Conservation (phyloP, 306 rosid genomes). For the Glycyrrhiza uralensis region DNA sequence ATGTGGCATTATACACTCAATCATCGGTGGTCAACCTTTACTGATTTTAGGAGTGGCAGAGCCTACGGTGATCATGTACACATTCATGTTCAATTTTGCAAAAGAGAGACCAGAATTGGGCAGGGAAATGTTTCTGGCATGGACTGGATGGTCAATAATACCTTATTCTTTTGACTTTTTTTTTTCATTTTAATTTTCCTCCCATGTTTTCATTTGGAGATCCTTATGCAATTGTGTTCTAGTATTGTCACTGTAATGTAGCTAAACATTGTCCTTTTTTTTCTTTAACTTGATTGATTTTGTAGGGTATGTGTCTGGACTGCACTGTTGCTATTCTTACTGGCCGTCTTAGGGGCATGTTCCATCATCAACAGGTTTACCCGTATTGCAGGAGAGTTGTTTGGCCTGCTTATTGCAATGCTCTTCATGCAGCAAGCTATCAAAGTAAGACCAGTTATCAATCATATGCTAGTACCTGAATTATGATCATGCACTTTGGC, state of each 20-base stretch:
- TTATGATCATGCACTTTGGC: too few relatives aligned
- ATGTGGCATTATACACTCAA: conserved; percentile 88
- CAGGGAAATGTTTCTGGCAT: conserved; percentile 70
- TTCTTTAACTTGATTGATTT: conserved; percentile 12
- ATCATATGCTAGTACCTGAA: too few relatives aligned
- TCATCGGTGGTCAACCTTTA: conserved; percentile 92
- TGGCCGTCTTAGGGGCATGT: conserved; percentile 91
- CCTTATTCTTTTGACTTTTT: background rate
- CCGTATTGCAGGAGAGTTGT: conserved; percentile 88
- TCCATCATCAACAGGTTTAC: conserved; percentile 96
- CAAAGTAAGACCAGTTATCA: conserved; percentile 48
- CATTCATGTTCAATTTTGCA: conserved; percentile 89
- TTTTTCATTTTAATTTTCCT: background rate
- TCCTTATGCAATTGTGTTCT: background rate
- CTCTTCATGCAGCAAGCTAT: conserved; percentile 98
- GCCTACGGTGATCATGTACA: conserved; percentile 96
- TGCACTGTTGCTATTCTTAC: conserved; percentile 63
- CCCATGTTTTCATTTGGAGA: background rate
- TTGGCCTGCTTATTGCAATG: conserved; percentile 94
- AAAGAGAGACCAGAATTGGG: conserved; percentile 81
- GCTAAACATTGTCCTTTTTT: background rate
- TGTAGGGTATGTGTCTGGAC: conserved; percentile 98
- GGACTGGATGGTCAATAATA: conserved; percentile 81
- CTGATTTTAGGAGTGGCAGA: conserved; percentile 96
- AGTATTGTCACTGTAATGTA: background rate